A percentile compares a stretch with the other conserved stretches of the same genome.
Evolutionary conservation across 495 filamentous ascomycete genomes (phyloP).

Genomic region (Aspergillus ellipticus): DNA sequence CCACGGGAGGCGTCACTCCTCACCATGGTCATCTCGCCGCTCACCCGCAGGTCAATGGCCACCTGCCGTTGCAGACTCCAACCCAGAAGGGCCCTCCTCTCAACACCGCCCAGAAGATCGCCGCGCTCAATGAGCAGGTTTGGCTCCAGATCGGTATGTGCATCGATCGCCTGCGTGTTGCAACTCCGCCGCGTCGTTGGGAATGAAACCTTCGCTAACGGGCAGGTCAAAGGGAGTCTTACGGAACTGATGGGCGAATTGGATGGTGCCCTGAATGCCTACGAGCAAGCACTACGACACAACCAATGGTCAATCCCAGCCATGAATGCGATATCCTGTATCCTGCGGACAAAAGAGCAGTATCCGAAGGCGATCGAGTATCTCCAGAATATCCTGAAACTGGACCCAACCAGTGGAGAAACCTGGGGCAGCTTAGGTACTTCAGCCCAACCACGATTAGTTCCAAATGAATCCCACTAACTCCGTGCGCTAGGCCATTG

Average conservation of each 20-base stretch:
- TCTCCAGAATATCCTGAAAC: constrained; percentile 82
- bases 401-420: constrained; percentile 86
- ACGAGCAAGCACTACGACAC: constrained; percentile 81
- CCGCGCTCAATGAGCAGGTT: constrained; percentile 73
- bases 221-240: constrained; percentile 57
- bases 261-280: constrained; percentile 82
- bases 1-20: constrained; percentile 46
- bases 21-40: constrained; percentile 48
- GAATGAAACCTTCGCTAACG: constrained; percentile 13
- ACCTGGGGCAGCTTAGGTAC: constrained; percentile 93
- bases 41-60: constrained; percentile 51
- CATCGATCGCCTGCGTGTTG: neutral
- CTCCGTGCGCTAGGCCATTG: constrained; percentile 65
- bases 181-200: neutral
- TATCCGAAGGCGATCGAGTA: constrained; percentile 94
- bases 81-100: constrained; percentile 46
- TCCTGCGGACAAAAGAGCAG: constrained; percentile 85
- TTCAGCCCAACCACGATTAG: no score
- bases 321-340: constrained; percentile 91
- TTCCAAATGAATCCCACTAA: neutral
- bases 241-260: constrained; percentile 86
- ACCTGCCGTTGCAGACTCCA: constrained; percentile 51
- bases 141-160: constrained; percentile 89
- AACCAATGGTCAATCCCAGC: constrained; percentile 88
- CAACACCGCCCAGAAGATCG: constrained; percentile 57